phyloP scores from a whole-genome alignment of 352 stramenopile species.

The Globisporangium abappressorium region DNA sequence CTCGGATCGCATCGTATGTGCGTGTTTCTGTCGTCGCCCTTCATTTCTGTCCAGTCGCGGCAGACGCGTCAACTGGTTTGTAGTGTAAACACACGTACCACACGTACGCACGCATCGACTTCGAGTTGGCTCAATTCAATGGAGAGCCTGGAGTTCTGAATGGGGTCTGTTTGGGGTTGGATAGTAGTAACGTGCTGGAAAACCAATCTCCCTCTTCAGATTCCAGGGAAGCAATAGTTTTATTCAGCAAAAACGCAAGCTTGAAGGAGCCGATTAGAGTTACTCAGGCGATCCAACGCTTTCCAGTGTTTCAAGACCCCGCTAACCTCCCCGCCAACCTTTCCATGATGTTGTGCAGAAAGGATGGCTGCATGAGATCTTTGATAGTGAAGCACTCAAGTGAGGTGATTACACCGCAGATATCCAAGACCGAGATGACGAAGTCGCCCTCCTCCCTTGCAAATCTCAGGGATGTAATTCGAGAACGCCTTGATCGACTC shows the following conservation, averaged over 20 bases:
- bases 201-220: not conserved
- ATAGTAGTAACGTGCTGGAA: not conserved
- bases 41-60: not conserved
- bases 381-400: too few relatives aligned
- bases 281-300: not conserved
- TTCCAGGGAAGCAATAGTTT: not conserved
- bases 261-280: not conserved
- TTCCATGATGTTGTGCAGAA: too few relatives aligned
- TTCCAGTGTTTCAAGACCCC: too few relatives aligned
- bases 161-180: not conserved
- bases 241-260: not conserved
- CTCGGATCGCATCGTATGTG: too few relatives aligned
- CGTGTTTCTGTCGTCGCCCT: not conserved
- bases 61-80: not conserved
- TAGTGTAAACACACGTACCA: not conserved
- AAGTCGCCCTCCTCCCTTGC: not conserved
- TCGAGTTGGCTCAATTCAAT: not conserved
- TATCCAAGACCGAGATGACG: not conserved
- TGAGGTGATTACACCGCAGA: too few relatives aligned
- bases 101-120: not conserved
- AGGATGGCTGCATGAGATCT: too few relatives aligned
- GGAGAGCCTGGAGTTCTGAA: too few relatives aligned
- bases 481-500: not conserved
- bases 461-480: not conserved
- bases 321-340: too few relatives aligned